Evolutionary conservation across 2,329 filamentous ascomycete species (phyloP).

Genomic region (Sarocladiaceae sp.): DNA sequence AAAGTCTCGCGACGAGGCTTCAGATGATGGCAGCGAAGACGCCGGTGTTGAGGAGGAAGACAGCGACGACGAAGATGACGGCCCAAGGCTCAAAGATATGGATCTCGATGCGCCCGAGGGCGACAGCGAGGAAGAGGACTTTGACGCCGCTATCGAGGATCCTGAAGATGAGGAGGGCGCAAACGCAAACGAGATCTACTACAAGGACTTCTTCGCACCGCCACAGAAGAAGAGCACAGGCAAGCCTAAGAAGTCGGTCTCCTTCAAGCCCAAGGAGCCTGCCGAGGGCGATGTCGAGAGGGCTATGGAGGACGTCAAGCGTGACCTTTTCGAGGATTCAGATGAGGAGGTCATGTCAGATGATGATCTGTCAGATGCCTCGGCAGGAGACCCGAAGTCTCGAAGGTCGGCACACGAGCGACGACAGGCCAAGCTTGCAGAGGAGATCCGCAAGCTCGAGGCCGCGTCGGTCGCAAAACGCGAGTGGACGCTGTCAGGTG

Average conservation of each 20-base stretch:
- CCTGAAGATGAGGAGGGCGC: slow-evolving; percentile 30
- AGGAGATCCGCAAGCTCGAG: slow-evolving; percentile 89
- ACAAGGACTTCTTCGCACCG: slow-evolving; percentile 90
- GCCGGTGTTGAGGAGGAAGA: slow-evolving; percentile 41
- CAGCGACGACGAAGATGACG: slow-evolving; percentile 65
- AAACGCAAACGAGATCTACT: slow-evolving; percentile 85
- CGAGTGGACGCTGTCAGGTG: slow-evolving; percentile 84
- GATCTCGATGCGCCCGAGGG: slow-evolving; percentile 69
- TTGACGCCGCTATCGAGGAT: slow-evolving; percentile 32
- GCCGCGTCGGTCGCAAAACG: slow-evolving; percentile 82
- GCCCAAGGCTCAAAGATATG: slow-evolving; percentile 77
- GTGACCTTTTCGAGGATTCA: slow-evolving; percentile 79
- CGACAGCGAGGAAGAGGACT: slow-evolving; percentile 52
- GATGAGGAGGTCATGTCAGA: slow-evolving; percentile 58
- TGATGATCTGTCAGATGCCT: slow-evolving; percentile 58
- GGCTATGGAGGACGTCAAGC: slow-evolving; percentile 79
- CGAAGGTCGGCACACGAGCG: slow-evolving; percentile 80
- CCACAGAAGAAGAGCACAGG: slow-evolving; percentile 64
- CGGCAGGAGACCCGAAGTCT: slow-evolving; percentile 64
- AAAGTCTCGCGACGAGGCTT: slow-evolving; percentile 28
- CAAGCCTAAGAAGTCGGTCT: slow-evolving; percentile 36
- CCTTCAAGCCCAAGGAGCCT: slow-evolving; percentile 36
- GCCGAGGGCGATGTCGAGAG: slow-evolving; percentile 66
- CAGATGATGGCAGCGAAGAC: slow-evolving; percentile 19
- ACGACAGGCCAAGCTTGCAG: slow-evolving; percentile 73